These are phyloP conservation scores for Sporobolomyces phaffii DNA, from an alignment of 768 basidiomycete genomes.

Conservation along the genomic window DNA sequence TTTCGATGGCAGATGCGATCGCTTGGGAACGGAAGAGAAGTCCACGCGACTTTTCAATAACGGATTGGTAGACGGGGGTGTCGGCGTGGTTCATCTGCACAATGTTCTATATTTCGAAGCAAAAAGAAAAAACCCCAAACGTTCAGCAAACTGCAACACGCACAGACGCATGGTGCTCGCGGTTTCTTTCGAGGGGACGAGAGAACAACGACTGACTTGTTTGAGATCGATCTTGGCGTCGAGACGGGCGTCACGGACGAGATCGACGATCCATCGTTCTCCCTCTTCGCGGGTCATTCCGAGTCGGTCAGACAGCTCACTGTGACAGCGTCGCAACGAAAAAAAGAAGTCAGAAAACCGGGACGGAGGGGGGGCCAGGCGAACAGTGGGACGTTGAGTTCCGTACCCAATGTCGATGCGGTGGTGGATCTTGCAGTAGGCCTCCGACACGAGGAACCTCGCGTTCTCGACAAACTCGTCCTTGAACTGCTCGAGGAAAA, in stretches of 20 bases:
- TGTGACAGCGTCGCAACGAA: too few relatives aligned
- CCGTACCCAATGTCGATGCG: conserved; percentile 50
- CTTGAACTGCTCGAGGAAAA: conserved; percentile 83
- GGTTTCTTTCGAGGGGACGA: too few relatives aligned
- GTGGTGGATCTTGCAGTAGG: conserved; percentile 95
- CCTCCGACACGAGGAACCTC: conserved; percentile 89
- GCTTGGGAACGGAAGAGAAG: conserved; percentile 83
- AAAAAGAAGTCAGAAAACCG: too few relatives aligned
- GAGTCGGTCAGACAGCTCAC: conserved; percentile 84
- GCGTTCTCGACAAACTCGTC: conserved; percentile 97
- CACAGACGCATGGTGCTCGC: too few relatives aligned
- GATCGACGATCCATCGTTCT: conserved; percentile 99
- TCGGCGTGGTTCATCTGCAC: conserved; percentile 90
- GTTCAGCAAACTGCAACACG: too few relatives aligned
- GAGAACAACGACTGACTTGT: conserved; percentile 56
- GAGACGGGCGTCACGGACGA: conserved; percentile 94
- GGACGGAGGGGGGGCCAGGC: not conserved
- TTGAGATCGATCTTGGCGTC: conserved; percentile 97
- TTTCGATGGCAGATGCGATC: conserved; percentile 49
- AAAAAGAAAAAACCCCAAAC: not conserved
- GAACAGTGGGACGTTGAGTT: not conserved
- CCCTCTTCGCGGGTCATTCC: conserved; percentile 92
- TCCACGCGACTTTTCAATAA: conserved; percentile 92
- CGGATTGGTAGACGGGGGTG: conserved; percentile 80
- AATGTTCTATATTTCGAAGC: conserved; percentile 91